phyloP scores from a whole-genome alignment of 352 stramenopile species.

The Globisporangium canariense region DNA sequence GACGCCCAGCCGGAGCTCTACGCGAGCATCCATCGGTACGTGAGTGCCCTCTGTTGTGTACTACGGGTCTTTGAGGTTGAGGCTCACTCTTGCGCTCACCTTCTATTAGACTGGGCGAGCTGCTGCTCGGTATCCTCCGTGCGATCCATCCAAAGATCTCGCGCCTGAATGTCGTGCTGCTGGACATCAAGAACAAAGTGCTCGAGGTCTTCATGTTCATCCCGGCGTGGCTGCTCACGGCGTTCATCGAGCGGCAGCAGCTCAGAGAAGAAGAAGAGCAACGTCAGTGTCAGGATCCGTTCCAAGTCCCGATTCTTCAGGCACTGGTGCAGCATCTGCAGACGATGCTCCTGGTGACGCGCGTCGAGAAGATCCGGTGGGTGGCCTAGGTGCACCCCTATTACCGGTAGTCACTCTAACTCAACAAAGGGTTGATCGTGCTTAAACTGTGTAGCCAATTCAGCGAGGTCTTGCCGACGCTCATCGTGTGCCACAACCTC shows the following conservation, averaged over 20 bases:
- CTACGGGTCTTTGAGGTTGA: neutral
- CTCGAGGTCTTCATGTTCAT: constrained; percentile 69
- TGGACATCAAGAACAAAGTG: constrained; percentile 61
- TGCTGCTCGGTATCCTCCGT: constrained; percentile 43
- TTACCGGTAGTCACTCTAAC: too few relatives aligned
- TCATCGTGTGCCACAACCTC: constrained; percentile 68
- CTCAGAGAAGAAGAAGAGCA: constrained; percentile 20
- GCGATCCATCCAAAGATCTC: constrained; percentile 30
- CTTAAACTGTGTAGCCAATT: constrained; percentile 20
- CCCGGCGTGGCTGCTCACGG: constrained; percentile 31
- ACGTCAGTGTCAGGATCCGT: neutral
- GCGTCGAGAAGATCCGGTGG: constrained; percentile 61
- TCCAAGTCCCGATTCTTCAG: constrained; percentile 11
- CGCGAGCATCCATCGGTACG: constrained; percentile 24
- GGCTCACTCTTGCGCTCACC: neutral
- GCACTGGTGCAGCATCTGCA: constrained; percentile 49
- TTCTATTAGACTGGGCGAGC: constrained; percentile 30
- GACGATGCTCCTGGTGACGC: constrained; percentile 47
- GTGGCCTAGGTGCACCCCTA: neutral
- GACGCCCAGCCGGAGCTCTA: constrained; percentile 25
- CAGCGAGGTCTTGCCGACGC: constrained; percentile 47
- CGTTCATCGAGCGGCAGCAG: constrained; percentile 35
- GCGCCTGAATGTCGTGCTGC: constrained; percentile 23
- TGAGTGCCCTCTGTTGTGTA: neutral
- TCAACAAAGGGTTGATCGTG: too few relatives aligned